Percentiles rank a stretch among this genome's conserved stretches.
phyloP scores from a whole-genome alignment of 148 eudicot genomes.

The Rhododendron simsii region DNA sequence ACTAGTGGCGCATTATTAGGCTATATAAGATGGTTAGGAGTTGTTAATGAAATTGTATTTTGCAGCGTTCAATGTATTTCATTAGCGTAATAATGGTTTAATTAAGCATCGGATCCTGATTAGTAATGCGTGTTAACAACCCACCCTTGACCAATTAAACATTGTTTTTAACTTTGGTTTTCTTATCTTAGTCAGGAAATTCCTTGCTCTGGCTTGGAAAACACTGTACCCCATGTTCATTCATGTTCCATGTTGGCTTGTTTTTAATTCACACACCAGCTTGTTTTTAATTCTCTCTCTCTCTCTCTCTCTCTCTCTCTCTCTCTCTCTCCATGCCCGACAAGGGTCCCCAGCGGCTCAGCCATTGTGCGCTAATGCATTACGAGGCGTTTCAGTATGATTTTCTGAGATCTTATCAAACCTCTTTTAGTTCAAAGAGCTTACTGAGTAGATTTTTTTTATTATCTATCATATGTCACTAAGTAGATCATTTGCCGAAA shows the following conservation, averaged over 20 bases:
- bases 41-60: background rate
- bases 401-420: background rate
- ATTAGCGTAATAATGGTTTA: background rate
- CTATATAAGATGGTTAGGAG: background rate
- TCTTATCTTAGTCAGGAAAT: background rate
- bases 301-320: background rate
- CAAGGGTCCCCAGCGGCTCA: background rate
- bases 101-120: background rate
- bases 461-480: no score
- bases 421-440: background rate
- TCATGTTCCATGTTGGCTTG: background rate
- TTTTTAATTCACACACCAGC: no score
- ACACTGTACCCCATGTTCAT: background rate
- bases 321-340: background rate
- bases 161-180: background rate
- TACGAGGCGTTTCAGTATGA: background rate
- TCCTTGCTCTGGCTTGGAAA: background rate
- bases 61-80: background rate
- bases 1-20: background rate
- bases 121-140: slow-evolving; percentile 6
- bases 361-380: background rate
- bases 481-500: background rate
- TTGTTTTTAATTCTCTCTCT: background rate
- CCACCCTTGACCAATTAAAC: background rate
- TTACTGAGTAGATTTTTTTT: background rate